Percentiles rank a stretch among this genome's conserved stretches.
Evolutionary conservation across 176 grass and related monocot species (phyloP).

Genomic region (Carex myosuroides): DNA sequence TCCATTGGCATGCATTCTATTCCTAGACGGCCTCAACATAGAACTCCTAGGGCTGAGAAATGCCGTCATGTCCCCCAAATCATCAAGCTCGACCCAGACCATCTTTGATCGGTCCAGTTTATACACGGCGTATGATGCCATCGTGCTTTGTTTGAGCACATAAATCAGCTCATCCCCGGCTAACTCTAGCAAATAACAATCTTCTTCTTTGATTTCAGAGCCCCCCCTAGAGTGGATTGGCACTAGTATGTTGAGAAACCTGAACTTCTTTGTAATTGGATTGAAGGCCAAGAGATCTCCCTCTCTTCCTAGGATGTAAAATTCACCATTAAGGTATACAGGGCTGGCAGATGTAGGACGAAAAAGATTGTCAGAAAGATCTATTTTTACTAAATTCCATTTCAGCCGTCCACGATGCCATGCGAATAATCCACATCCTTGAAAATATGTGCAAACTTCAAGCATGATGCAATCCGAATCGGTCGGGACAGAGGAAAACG

Average conservation of each 20-base stretch:
- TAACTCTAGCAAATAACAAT: constrained; percentile 16
- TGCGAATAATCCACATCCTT: neutral
- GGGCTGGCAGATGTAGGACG: neutral
- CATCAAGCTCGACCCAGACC: neutral
- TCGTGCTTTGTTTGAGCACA: neutral
- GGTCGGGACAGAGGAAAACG: neutral
- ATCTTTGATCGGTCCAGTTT: neutral
- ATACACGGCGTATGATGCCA: neutral
- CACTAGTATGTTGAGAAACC: neutral
- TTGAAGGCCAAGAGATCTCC: constrained; percentile 19
- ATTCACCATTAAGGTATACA: neutral
- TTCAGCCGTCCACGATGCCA: neutral
- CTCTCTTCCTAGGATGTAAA: constrained; percentile 17
- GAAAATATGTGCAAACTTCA: neutral
- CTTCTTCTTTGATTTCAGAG: neutral
- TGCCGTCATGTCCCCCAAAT: neutral
- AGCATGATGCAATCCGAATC: neutral
- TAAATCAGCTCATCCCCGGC: neutral
- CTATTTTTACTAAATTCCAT: neutral
- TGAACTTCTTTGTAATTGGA: neutral
- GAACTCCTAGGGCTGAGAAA: neutral
- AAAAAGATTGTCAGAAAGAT: neutral
- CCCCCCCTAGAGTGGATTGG: neutral
- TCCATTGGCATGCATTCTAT: neutral
- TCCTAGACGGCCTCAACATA: neutral